phyloP scores from a whole-genome alignment of 768 basidiomycete genomes.

The Kwoniella sp. region DNA sequence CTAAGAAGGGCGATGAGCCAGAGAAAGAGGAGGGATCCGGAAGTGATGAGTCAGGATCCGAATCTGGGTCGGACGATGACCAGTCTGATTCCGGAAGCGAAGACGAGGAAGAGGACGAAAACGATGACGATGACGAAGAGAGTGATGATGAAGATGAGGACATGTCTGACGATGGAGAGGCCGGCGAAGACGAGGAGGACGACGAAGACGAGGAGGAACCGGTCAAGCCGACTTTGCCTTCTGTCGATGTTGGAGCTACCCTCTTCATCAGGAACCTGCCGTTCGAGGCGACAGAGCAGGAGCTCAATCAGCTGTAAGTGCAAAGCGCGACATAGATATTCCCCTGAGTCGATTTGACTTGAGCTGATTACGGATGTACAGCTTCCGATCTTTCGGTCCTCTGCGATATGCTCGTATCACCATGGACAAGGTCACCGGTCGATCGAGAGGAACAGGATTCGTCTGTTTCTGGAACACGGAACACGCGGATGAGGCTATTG shows the following conservation, averaged over 20 bases:
- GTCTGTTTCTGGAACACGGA: constrained; percentile 94
- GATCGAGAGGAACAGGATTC: constrained; percentile 93
- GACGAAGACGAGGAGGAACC: constrained; percentile 61
- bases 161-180: constrained; percentile 31
- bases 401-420: constrained; percentile 91
- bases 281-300: constrained; percentile 89
- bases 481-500: constrained; percentile 80
- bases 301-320: constrained; percentile 76
- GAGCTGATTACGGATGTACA: constrained; percentile 49
- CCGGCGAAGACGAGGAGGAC: constrained; percentile 60
- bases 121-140: constrained; percentile 39
- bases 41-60: constrained; percentile 43
- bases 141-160: constrained; percentile 50
- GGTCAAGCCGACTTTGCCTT: constrained; percentile 63
- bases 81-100: constrained; percentile 5
- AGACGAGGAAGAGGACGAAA: constrained; percentile 50
- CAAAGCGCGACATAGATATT: neutral
- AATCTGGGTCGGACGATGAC: neutral
- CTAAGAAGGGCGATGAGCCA: constrained; percentile 63
- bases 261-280: constrained; percentile 92
- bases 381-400: constrained; percentile 88
- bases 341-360: too few relatives aligned
- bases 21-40: constrained; percentile 43
- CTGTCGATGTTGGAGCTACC: constrained; percentile 84
- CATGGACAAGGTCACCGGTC: constrained; percentile 75